phyloP scores from a whole-genome alignment of 2,329 filamentous ascomycete genomes.

The Tricladium varicosporioides region DNA sequence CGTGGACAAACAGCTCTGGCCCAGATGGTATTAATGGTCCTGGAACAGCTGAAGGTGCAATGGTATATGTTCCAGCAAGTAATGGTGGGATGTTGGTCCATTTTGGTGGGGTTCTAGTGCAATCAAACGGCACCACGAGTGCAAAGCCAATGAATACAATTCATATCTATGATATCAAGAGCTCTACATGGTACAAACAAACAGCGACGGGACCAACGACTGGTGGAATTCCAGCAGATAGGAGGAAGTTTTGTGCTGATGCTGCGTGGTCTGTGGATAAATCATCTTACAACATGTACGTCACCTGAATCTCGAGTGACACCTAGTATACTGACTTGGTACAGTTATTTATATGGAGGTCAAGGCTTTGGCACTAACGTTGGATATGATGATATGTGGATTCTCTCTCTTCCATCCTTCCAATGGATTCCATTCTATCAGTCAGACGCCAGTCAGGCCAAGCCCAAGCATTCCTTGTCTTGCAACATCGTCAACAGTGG shows the following conservation, averaged over 20 bases:
- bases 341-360: slow-evolving; percentile 61
- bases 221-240: slow-evolving; percentile 49
- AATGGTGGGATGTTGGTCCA: slow-evolving; percentile 59
- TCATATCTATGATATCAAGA: slow-evolving; percentile 59
- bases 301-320: slow-evolving; percentile 5
- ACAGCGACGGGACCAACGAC: slow-evolving; percentile 39
- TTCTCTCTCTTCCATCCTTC: slow-evolving; percentile 34
- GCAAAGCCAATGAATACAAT: slow-evolving; percentile 49
- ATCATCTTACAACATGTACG: slow-evolving; percentile 64
- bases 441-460: slow-evolving; percentile 38
- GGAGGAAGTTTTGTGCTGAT: slow-evolving; percentile 60
- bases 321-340: slow-evolving; percentile 11
- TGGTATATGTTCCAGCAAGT: slow-evolving; percentile 59
- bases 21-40: slow-evolving; percentile 44
- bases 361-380: slow-evolving; percentile 45
- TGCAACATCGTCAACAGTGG: slow-evolving; percentile 54
- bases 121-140: slow-evolving; percentile 42
- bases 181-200: slow-evolving; percentile 59
- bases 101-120: slow-evolving; percentile 56
- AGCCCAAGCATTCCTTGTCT: slow-evolving; percentile 52
- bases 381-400: slow-evolving; percentile 63
- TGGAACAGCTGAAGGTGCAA: slow-evolving; percentile 54
- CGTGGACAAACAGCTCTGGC: slow-evolving; percentile 52
- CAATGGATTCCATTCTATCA: slow-evolving; percentile 36
- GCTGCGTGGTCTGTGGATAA: slow-evolving; percentile 57